These are phyloP conservation scores for Artemisia tridentata DNA, from an alignment of 129 eudicot species.

Conservation along the genomic window DNA sequence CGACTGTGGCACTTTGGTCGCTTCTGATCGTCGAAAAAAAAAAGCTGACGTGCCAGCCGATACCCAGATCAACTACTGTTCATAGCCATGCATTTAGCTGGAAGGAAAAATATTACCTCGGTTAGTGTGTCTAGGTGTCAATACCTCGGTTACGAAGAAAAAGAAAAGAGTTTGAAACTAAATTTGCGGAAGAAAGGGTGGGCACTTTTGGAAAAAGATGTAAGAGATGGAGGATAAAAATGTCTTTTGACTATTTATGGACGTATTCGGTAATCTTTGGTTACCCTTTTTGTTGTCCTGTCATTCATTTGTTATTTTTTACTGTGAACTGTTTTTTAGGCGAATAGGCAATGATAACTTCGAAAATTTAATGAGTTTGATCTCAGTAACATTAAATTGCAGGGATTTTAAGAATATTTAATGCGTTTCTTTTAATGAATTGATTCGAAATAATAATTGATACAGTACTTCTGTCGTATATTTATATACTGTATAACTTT, in stretches of 20 bases:
- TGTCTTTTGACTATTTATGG: neutral
- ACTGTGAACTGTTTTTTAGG: neutral
- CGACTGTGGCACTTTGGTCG: too few species aligned
- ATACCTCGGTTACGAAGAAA: too few species aligned
- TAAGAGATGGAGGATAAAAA: neutral
- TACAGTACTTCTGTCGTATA: too few species aligned
- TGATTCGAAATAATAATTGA: too few species aligned
- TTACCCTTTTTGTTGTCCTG: neutral
- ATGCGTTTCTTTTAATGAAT: neutral
- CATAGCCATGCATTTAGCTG: too few species aligned
- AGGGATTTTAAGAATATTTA: neutral
- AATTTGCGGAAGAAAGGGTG: neutral
- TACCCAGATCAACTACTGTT: too few species aligned
- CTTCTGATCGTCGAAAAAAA: too few species aligned
- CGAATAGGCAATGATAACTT: neutral
- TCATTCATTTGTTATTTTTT: neutral
- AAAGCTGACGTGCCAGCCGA: too few species aligned
- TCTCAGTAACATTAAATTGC: neutral
- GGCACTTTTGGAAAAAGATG: constrained; percentile 13
- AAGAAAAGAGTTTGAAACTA: too few species aligned
- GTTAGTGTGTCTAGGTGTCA: too few species aligned
- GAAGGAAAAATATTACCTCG: too few species aligned
- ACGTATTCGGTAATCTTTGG: neutral
- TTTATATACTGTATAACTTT: too few species aligned
- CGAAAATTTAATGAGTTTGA: neutral